phyloP scores from a whole-genome alignment of 208 protist species.

The Polymyxa betae region DNA sequence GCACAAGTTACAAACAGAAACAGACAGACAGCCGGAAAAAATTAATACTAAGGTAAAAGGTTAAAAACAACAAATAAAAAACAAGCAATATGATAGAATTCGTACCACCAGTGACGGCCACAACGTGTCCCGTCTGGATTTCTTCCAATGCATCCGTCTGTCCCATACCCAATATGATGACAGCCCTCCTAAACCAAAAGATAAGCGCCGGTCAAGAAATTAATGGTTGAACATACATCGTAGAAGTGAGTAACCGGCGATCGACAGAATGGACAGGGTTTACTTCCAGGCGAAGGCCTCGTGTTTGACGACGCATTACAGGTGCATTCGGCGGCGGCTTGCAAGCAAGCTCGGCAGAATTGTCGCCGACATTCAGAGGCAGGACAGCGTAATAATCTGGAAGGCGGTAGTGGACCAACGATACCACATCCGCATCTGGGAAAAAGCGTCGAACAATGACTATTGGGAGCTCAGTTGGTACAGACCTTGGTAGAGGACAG shows the following conservation, averaged over 20 bases:
- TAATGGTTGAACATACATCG: too few species aligned
- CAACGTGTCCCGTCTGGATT: conserved; percentile 28
- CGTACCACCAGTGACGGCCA: conserved; percentile 47
- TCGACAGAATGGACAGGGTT: background rate
- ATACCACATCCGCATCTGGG: conserved; percentile 13
- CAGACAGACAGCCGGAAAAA: too few species aligned
- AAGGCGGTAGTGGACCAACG: background rate
- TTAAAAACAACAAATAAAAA: background rate
- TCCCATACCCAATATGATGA: conserved; percentile 44
- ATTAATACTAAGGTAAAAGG: too few species aligned
- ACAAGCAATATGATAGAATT: background rate
- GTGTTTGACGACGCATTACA: background rate
- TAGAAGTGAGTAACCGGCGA: background rate
- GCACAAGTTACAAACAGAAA: too few species aligned
- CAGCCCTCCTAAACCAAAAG: conserved; percentile 29
- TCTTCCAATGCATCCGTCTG: background rate
- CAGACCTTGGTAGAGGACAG: conserved; percentile 17
- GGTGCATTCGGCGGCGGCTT: background rate
- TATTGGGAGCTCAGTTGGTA: background rate
- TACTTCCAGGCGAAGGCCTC: background rate
- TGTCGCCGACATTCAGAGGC: background rate
- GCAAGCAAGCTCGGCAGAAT: conserved; percentile 1
- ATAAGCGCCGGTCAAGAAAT: too few species aligned
- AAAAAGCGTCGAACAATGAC: background rate
- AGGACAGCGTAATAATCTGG: background rate